Base-by-base conservation (phyloP, 768 basidiomycete genomes). In the Mrakia hoshinonis region DNA sequence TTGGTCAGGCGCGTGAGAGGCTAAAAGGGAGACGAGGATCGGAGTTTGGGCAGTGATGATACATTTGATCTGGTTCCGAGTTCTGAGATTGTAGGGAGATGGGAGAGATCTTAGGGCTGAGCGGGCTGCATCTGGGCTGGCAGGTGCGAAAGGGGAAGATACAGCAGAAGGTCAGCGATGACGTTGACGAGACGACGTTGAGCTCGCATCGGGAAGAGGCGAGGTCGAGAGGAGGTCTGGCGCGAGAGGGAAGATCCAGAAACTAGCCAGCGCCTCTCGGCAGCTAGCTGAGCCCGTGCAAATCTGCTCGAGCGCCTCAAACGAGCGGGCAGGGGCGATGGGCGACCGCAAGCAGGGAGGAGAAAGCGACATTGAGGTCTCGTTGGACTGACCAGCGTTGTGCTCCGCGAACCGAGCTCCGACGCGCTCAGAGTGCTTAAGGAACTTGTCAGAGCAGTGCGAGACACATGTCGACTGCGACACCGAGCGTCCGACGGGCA, bases 401-500 rank as follows among this genome's bases (percentile, higher is more conserved):
- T 89, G 81, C 78, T 95, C 93, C 55, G 92, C 91, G 78, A 95
- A 96, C 58, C 93, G 85, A 36, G 91, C 88, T 6, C 92, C 92
- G 20, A 95, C 89, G 64, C 93, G 84, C 79, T 97, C 93, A 13
- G 92, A 92, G 79, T 96, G 92, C 79, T 96, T 96, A 77, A 98
- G 82, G 83, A 96, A 97, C 81, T 98, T 99, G 83, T 97, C 95
- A 26, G 92, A 85, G 82, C 95, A 99, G 82, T 94, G 92, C 80
- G 86, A 83, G 60, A 95, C 86, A 79, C 95, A 99, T 75, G 86
- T 85, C 76, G 90, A 89, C 93, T 98, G 77, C n/a, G 9, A 3
- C 24, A 1, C 9, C 38, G 15, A 24, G n/a, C 49, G 61, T 22
- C 5, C 46, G 29, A 36, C 24, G 26, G 29, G 15, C 29, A 66